A percentile compares a stretch with the other conserved stretches of the same genome.
phyloP scores from a whole-genome alignment of 805 yeast species.

The Nakazawaea anatomiae region DNA sequence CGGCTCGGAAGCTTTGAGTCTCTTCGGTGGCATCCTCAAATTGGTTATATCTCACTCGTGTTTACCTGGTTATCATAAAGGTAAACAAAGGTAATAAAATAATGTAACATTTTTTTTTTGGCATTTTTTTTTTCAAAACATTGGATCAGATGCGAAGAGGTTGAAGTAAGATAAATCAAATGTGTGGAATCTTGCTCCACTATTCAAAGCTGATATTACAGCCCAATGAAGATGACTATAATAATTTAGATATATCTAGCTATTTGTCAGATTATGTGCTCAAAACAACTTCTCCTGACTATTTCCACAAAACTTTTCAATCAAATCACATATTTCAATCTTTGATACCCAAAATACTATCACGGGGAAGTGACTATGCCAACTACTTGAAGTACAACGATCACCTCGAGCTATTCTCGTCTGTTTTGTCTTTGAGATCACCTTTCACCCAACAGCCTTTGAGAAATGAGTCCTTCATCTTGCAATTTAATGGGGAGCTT shows the following conservation, averaged over 20 bases:
- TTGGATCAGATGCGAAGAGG: conserved; percentile 13
- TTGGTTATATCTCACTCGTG: neutral
- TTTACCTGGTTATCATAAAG: neutral
- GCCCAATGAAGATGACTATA: conserved; percentile 5
- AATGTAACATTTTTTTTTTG: neutral
- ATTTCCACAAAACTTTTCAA: conserved; percentile 15
- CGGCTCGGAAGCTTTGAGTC: neutral
- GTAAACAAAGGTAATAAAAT: neutral
- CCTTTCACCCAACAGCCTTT: conserved; percentile 81
- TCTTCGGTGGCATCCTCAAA: conserved; percentile 4
- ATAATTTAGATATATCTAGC: conserved; percentile 10
- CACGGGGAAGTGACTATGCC: conserved; percentile 63
- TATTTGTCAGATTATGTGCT: conserved; percentile 7
- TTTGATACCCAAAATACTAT: conserved; percentile 38
- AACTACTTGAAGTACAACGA: conserved; percentile 17
- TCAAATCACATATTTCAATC: conserved; percentile 21
- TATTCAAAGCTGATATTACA: conserved; percentile 11
- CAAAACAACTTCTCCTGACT: neutral
- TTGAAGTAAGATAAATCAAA: conserved; percentile 12
- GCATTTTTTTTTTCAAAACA: neutral
- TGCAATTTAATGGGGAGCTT: conserved; percentile 91
- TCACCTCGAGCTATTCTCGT: conserved; percentile 43
- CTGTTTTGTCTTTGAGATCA: conserved; percentile 73
- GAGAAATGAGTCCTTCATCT: conserved; percentile 22
- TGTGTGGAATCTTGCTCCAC: conserved; percentile 55